Base-by-base conservation (phyloP, 2,329 filamentous ascomycete species). In the Sporothrix schenckii region DNA sequence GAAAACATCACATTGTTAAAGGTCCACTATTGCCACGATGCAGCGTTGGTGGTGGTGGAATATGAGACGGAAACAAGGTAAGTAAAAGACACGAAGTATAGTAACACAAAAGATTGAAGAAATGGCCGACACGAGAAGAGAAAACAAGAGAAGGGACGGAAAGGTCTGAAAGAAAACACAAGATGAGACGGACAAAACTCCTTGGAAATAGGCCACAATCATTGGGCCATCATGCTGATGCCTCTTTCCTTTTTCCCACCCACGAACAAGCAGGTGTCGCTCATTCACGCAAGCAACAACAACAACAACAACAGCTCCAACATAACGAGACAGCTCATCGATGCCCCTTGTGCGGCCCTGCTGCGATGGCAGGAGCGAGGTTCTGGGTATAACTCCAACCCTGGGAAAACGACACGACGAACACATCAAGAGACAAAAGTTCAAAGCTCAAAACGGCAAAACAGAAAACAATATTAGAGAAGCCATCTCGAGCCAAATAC, bases 1-100 rank as follows among this genome's bases (percentile, higher is more conserved):
- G 16, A 63, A 19, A 16, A 11, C 2, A 27, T 63, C 39, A 63
- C 13, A 47, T 47, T 47, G 58, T 21, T 47, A 27, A 61, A 13
- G 39, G 11, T 16, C 21, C 58, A 47, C 58, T 14, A 24, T 50
- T 30, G 10, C 61, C 61, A 50, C 21, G 24, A 65, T 65, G 61
- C 61, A 30, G n/a, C 61, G 61, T 34, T 65, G 61, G 61, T 44
- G 61, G 61, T 65, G 61, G 41, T 63, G 60, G 61, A 30, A 66
- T 41, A 53, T 53, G 30, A 66, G 53, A 9, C 27, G 61, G 16
- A 14, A 6, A 2, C 44, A 66, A 39, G 27, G 61, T 66, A 19
- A 30, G 61, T 39, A 49, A 50, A 30, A 65, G 11, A 11, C 13
- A 60, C 34, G 10, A 21, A 63, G 27, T 24, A 63, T 27, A 27